Evolutionary conservation across 495 filamentous ascomycete genomes (phyloP).

Genomic region (Hyaloscypha hepaticicola): DNA sequence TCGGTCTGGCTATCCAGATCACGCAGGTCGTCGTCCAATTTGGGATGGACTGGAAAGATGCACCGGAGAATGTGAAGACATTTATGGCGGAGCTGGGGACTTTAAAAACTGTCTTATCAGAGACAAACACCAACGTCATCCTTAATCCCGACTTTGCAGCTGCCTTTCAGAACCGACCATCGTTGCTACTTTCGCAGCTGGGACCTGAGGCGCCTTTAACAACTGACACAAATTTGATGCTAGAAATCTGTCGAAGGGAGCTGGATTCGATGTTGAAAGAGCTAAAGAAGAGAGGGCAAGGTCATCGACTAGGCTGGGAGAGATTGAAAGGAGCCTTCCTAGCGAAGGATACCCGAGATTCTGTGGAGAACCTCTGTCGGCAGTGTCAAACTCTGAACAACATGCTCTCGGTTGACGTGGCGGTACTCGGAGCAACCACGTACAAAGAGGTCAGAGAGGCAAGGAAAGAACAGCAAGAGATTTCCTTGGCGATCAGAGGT

Average conservation of each 20-base stretch:
- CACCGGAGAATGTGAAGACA: slow-evolving; percentile 28
- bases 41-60: slow-evolving; percentile 33
- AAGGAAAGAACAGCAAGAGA: slow-evolving; percentile 22
- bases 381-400: slow-evolving; percentile 23
- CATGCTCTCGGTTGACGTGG: slow-evolving; percentile 26
- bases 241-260: slow-evolving; percentile 19
- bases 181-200: slow-evolving; percentile 26
- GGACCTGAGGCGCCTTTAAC: slow-evolving; percentile 17
- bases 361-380: slow-evolving; percentile 26
- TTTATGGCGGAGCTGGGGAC: slow-evolving; percentile 31
- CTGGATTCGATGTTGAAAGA: slow-evolving; percentile 19
- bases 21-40: slow-evolving; percentile 26
- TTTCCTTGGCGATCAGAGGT: slow-evolving; percentile 33
- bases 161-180: slow-evolving; percentile 27
- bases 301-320: slow-evolving; percentile 25
- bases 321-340: slow-evolving; percentile 26
- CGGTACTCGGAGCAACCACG: slow-evolving; percentile 1
- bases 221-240: slow-evolving; percentile 13
- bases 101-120: slow-evolving; percentile 30
- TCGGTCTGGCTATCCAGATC: slow-evolving; percentile 30
- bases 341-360: slow-evolving; percentile 21
- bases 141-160: slow-evolving; percentile 23
- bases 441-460: slow-evolving; percentile 21
- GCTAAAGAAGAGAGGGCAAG: slow-evolving; percentile 23
- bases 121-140: slow-evolving; percentile 29